A percentile compares a stretch with the other conserved stretches of the same genome.
These are phyloP conservation scores for Sphagnurus paluster DNA, from an alignment of 1,284 basidiomycete species.

Conservation along the genomic window DNA sequence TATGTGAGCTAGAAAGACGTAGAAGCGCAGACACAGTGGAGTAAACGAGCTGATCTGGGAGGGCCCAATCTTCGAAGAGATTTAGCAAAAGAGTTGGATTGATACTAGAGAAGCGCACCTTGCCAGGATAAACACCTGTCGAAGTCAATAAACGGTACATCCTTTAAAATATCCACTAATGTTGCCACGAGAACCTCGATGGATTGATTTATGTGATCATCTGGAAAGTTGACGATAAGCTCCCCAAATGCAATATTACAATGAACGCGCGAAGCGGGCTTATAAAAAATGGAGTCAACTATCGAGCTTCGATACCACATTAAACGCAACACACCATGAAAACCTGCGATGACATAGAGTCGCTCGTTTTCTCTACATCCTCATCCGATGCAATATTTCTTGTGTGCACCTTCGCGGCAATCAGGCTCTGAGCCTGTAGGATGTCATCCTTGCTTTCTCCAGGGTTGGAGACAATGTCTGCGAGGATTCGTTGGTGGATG, in stretches of 20 bases:
- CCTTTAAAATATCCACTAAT: constrained; percentile 65
- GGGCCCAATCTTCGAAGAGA: constrained; percentile 59
- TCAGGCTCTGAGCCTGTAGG: constrained; percentile 50
- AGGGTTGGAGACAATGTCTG: constrained; percentile 74
- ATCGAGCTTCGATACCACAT: not conserved
- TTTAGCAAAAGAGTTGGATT: constrained; percentile 10
- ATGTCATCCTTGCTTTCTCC: constrained; percentile 49
- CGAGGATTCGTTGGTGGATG: constrained; percentile 79
- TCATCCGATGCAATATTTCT: constrained; percentile 26
- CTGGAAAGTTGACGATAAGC: constrained; percentile 63
- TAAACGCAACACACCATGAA: constrained; percentile 56
- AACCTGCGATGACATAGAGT: constrained; percentile 33
- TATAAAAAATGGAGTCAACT: not conserved
- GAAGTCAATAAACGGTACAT: constrained; percentile 74
- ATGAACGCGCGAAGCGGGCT: constrained; percentile 65
- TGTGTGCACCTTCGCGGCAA: constrained; percentile 62
- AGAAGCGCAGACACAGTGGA: constrained; percentile 76
- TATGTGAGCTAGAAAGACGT: constrained; percentile 56
- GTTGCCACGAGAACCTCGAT: constrained; percentile 52
- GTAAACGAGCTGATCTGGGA: constrained; percentile 79
- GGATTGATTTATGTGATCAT: constrained; percentile 49
- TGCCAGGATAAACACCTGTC: constrained; percentile 77
- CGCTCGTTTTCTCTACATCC: constrained; percentile 20
- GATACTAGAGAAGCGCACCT: constrained; percentile 38
- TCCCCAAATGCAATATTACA: constrained; percentile 81